Evolutionary conservation across 2,329 filamentous ascomycete genomes (phyloP).

Genomic region (Penicillium oxalicum): DNA sequence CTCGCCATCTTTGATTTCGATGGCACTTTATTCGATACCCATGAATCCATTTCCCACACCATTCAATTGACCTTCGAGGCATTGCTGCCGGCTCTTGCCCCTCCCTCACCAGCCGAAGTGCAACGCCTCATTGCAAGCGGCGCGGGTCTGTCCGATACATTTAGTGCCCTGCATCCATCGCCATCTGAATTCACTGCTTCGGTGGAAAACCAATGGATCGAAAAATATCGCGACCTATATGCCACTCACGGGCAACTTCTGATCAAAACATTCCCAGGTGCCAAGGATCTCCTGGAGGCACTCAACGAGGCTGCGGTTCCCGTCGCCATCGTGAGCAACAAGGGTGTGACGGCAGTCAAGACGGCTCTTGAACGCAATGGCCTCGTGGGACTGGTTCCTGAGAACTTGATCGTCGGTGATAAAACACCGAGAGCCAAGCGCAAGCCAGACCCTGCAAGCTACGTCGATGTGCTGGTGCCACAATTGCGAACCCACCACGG

Average conservation of each 20-base stretch:
- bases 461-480: constrained; percentile 13
- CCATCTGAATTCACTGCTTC: constrained; percentile 2
- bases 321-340: constrained; percentile 23
- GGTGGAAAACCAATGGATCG: constrained; percentile 15
- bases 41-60: constrained; percentile 12
- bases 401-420: constrained; percentile 13
- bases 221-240: constrained; percentile 19
- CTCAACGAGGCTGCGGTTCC: constrained; percentile 10
- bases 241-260: constrained; percentile 16
- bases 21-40: constrained; percentile 17
- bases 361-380: constrained; percentile 9
- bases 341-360: constrained; percentile 16
- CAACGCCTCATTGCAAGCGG: constrained; percentile 14
- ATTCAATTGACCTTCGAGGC: constrained; percentile 13
- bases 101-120: constrained; percentile 6
- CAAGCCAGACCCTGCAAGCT: constrained; percentile 15
- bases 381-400: constrained; percentile 6
- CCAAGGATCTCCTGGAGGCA: constrained; percentile 10
- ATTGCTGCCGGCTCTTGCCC: constrained; percentile 7
- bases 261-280: constrained; percentile 15
- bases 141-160: constrained; percentile 11
- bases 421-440: constrained; percentile 13
- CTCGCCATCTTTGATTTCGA: constrained; percentile 16
- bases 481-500: constrained; percentile 6
- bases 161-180: constrained; percentile 7